These are phyloP conservation scores for Gryganskiella cystojenkinii DNA, from an alignment of 192 early-diverging fungal genomes.

Conservation along the genomic window DNA sequence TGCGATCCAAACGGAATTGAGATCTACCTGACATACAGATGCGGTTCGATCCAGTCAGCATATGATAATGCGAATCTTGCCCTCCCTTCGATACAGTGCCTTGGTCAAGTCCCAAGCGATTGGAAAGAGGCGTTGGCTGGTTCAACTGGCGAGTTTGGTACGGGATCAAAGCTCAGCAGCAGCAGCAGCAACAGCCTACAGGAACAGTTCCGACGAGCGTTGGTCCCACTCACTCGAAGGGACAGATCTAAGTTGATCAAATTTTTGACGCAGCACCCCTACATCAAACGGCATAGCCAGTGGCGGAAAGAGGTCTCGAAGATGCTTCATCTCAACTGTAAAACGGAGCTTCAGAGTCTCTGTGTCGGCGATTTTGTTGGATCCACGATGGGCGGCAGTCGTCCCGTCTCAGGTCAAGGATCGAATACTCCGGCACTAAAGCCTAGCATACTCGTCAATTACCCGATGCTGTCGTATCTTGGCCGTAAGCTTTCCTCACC, in stretches of 20 bases:
- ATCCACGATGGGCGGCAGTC: background rate
- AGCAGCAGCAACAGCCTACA: background rate
- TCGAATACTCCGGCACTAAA: too few species aligned
- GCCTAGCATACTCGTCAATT: too few species aligned
- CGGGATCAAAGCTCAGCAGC: background rate
- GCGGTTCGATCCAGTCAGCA: slow-evolving; percentile 33
- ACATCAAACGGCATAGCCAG: background rate
- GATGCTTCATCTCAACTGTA: slow-evolving; percentile 35
- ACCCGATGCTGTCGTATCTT: too few species aligned
- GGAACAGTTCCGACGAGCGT: background rate
- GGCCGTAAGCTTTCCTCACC: too few species aligned
- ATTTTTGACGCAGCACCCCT: slow-evolving; percentile 26
- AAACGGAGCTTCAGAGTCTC: slow-evolving; percentile 39
- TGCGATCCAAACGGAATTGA: slow-evolving; percentile 43
- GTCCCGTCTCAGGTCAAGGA: too few species aligned
- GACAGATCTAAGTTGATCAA: slow-evolving; percentile 26
- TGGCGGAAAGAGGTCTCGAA: slow-evolving; percentile 20
- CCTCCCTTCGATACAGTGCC: slow-evolving; percentile 10
- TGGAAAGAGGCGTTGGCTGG: slow-evolving; percentile 2
- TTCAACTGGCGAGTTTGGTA: background rate
- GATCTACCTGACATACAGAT: slow-evolving; percentile 34
- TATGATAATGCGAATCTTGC: slow-evolving; percentile 49
- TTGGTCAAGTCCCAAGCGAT: slow-evolving; percentile 34
- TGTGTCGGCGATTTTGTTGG: background rate
- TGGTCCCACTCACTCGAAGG: slow-evolving; percentile 14